Percentiles rank a stretch among this genome's conserved stretches.
Conservation (phyloP, 345 rosid species). For the Eucalyptus decipiens region DNA sequence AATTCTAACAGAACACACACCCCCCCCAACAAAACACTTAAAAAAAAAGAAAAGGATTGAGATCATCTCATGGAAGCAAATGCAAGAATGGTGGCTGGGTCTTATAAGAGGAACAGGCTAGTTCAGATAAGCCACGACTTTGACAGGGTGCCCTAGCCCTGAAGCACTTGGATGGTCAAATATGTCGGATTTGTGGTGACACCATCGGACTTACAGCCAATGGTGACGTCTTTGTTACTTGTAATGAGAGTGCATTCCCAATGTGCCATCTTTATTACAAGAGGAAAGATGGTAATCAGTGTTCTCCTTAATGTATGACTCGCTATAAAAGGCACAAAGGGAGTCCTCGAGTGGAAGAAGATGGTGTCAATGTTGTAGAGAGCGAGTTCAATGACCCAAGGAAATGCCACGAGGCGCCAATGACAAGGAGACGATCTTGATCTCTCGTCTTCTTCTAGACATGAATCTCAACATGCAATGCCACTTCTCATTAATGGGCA, state of each 20-base stretch:
- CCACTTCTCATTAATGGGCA: slow-evolving; percentile 81
- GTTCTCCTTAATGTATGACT: slow-evolving; percentile 90
- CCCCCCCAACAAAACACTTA: too few relatives aligned
- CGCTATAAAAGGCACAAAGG: slow-evolving; percentile 93
- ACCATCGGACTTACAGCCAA: slow-evolving; percentile 48
- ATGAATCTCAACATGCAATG: slow-evolving; percentile 82
- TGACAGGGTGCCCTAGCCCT: not conserved
- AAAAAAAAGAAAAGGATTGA: too few relatives aligned
- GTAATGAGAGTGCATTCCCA: slow-evolving; percentile 97
- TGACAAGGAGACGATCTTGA: slow-evolving; percentile 85
- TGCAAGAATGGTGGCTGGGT: too few relatives aligned
- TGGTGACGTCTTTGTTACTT: slow-evolving; percentile 85
- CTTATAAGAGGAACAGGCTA: too few relatives aligned
- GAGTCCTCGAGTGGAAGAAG: slow-evolving; percentile 90
- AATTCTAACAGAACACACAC: too few relatives aligned
- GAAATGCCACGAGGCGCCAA: slow-evolving; percentile 50
- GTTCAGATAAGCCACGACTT: too few relatives aligned
- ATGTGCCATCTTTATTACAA: slow-evolving; percentile 96
- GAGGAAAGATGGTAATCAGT: slow-evolving; percentile 95
- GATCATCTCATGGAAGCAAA: too few relatives aligned
- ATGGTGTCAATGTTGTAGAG: slow-evolving; percentile 88
- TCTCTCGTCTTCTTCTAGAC: slow-evolving; percentile 77
- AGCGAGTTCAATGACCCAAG: slow-evolving; percentile 77
- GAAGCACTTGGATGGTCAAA: slow-evolving; percentile 59
- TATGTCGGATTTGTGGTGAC: slow-evolving; percentile 95